Percentiles rank a stretch among this genome's conserved stretches.
Evolutionary conservation across 805 yeast species (phyloP).

Genomic region (Saturnispora bothae): DNA sequence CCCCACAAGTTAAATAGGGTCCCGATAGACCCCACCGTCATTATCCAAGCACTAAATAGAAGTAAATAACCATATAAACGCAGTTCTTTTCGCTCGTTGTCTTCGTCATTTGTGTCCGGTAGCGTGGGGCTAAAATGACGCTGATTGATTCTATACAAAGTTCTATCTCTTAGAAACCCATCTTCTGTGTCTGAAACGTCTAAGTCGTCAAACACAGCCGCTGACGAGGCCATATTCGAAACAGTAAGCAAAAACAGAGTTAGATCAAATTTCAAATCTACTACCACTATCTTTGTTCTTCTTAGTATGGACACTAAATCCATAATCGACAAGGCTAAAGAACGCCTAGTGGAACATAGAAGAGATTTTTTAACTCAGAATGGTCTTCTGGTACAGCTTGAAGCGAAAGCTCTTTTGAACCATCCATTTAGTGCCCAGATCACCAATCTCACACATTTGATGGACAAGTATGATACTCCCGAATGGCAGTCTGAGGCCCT

Average conservation of each 20-base stretch:
- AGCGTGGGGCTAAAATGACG: no score
- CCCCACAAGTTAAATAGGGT: conserved; percentile 23
- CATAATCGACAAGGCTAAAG: neutral
- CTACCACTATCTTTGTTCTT: no score
- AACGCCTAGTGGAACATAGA: neutral
- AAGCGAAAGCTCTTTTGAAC: neutral
- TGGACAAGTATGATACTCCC: conserved; percentile 2
- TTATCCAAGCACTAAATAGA: conserved; percentile 18
- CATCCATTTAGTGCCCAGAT: conserved; percentile 4
- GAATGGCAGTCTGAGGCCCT: conserved; percentile 42
- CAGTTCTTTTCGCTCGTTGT: conserved; percentile 11
- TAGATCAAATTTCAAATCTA: no score
- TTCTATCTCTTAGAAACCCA: no score
- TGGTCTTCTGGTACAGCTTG: neutral
- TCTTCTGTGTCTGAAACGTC: neutral
- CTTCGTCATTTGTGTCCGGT: neutral
- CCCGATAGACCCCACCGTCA: conserved; percentile 23
- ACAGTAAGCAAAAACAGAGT: no score
- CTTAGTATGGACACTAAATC: neutral
- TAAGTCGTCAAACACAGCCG: neutral
- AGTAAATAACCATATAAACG: conserved; percentile 21
- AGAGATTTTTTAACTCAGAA: neutral
- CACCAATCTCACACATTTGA: neutral
- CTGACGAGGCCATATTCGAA: no score
- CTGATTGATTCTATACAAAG: no score